phyloP scores from a whole-genome alignment of 2,329 filamentous ascomycete genomes.

The Nemania sp. region DNA sequence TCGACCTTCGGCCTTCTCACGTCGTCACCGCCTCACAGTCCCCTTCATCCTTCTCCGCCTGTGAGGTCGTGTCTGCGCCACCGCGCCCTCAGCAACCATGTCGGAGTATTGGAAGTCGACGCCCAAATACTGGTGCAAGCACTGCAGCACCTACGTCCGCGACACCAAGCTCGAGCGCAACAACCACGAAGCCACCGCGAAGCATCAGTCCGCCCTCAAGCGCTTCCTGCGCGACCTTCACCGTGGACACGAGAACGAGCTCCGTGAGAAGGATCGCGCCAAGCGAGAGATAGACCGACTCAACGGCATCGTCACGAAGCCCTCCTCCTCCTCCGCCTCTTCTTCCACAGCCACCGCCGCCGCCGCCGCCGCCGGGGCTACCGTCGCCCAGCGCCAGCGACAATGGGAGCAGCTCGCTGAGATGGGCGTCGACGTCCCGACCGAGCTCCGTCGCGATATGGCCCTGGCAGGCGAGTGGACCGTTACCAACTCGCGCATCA shows the following conservation, averaged over 20 bases:
- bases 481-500: slow-evolving; percentile 65
- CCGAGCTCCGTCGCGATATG: slow-evolving; percentile 77
- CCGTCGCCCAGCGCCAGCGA: slow-evolving; percentile 71
- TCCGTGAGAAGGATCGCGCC: slow-evolving; percentile 80
- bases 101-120: slow-evolving; percentile 99
- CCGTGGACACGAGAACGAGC: slow-evolving; percentile 77
- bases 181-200: slow-evolving; percentile 86
- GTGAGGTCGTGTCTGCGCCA: too few species aligned
- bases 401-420: slow-evolving; percentile 88
- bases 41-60: background rate
- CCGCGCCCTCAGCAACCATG: slow-evolving; percentile 57
- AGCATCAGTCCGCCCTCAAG: slow-evolving; percentile 84
- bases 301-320: slow-evolving; percentile 70
- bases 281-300: slow-evolving; percentile 84
- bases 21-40: background rate
- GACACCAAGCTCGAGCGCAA: slow-evolving; percentile 88
- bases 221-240: slow-evolving; percentile 89
- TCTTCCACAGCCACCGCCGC: slow-evolving; percentile 20
- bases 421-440: slow-evolving; percentile 83
- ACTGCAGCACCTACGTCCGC: slow-evolving; percentile 87
- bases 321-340: slow-evolving; percentile 42
- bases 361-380: slow-evolving; percentile 44
- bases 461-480: slow-evolving; percentile 91
- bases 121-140: slow-evolving; percentile 97
- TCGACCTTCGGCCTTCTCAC: too few species aligned